These are phyloP conservation scores for Acorus calamus DNA, from an alignment of 106 monocot species.

Conservation along the genomic window DNA sequence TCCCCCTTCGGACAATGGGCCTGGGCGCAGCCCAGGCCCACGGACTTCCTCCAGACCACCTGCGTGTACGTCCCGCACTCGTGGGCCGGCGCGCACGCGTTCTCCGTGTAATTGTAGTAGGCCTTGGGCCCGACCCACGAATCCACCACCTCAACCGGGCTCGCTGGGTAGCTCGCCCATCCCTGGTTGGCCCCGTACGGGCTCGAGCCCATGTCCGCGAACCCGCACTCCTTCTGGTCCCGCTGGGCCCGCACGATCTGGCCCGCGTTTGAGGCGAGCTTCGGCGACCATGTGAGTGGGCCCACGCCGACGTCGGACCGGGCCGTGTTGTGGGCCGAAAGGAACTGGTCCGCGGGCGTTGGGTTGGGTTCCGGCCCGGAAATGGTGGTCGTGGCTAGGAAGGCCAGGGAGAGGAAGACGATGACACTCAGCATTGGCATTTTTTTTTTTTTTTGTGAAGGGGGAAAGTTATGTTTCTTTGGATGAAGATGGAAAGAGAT, in stretches of 20 bases:
- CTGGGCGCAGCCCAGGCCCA: slow-evolving; percentile 46
- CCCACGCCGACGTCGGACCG: slow-evolving; percentile 25
- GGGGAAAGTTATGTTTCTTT: too few species aligned
- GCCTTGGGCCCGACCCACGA: slow-evolving; percentile 30
- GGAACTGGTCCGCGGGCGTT: slow-evolving; percentile 14
- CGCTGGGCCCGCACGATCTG: slow-evolving; percentile 11
- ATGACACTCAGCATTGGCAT: too few species aligned
- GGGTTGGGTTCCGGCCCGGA: neutral
- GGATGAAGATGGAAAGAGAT: too few species aligned
- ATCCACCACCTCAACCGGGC: slow-evolving; percentile 31
- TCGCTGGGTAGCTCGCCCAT: slow-evolving; percentile 22
- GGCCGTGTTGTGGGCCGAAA: slow-evolving; percentile 28
- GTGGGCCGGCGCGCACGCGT: slow-evolving; percentile 32
- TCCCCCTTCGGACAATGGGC: slow-evolving; percentile 12
- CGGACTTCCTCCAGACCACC: slow-evolving; percentile 39
- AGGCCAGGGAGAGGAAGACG: neutral
- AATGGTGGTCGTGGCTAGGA: neutral
- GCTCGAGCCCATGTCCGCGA: slow-evolving; percentile 29
- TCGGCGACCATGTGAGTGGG: slow-evolving; percentile 29
- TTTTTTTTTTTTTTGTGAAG: too few species aligned
- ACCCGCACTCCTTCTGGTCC: slow-evolving; percentile 18
- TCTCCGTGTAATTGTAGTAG: slow-evolving; percentile 27
- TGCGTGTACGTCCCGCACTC: slow-evolving; percentile 52
- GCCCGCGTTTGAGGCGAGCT: slow-evolving; percentile 12
- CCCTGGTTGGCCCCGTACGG: slow-evolving; percentile 49